These are phyloP conservation scores for Agaricus blazei DNA, from an alignment of 768 basidiomycete species.

Conservation along the genomic window DNA sequence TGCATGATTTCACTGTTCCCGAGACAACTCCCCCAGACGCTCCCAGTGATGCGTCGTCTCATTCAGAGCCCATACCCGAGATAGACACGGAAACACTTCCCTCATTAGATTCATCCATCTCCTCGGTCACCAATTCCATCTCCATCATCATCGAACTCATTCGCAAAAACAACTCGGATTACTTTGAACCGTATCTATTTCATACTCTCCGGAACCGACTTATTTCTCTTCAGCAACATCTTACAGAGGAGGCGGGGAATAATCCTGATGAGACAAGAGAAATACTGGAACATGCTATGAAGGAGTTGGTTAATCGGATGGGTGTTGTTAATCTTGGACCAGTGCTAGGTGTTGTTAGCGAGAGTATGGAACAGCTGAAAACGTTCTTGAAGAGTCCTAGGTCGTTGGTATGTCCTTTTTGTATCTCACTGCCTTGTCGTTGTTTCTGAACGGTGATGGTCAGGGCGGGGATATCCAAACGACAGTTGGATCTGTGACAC, in stretches of 20 bases:
- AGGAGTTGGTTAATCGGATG: slow-evolving; percentile 78
- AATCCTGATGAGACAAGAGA: slow-evolving; percentile 52
- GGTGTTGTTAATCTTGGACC: slow-evolving; percentile 89
- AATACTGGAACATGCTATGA: slow-evolving; percentile 65
- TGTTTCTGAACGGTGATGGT: neutral
- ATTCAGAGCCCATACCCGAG: slow-evolving; percentile 13
- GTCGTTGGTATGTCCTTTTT: slow-evolving; percentile 55
- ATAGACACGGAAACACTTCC: slow-evolving; percentile 21
- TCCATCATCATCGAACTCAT: slow-evolving; percentile 91
- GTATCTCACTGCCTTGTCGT: neutral
- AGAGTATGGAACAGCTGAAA: slow-evolving; percentile 64
- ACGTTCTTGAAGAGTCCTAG: slow-evolving; percentile 66
- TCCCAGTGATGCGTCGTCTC: neutral
- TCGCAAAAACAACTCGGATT: slow-evolving; percentile 97
- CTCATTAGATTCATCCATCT: slow-evolving; percentile 52
- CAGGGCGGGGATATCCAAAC: slow-evolving; percentile 68
- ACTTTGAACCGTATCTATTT: slow-evolving; percentile 96
- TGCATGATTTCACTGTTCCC: slow-evolving; percentile 51
- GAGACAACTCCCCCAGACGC: neutral
- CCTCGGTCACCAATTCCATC: slow-evolving; percentile 82
- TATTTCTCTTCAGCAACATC: slow-evolving; percentile 79
- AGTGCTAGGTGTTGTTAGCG: slow-evolving; percentile 69
- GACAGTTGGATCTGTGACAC: slow-evolving; percentile 66
- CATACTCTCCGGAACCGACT: slow-evolving; percentile 89
- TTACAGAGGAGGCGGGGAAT: slow-evolving; percentile 30